Evolutionary conservation across 2,329 filamentous ascomycete species (phyloP), one percentile per base, ranked within the genome.

Genomic region (Simplicillium aogashimaense): DNA sequence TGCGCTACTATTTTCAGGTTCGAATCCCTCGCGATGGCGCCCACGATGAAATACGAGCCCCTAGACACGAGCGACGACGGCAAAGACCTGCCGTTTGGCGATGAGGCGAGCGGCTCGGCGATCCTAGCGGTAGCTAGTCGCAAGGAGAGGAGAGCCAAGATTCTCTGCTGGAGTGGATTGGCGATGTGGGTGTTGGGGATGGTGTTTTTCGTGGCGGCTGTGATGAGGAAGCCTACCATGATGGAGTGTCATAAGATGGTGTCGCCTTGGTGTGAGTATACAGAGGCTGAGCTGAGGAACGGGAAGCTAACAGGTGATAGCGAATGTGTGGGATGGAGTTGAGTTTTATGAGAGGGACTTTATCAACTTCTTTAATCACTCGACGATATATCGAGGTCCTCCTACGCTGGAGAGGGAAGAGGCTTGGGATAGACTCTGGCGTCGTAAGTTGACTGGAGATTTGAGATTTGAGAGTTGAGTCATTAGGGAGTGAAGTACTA

Each of bases 141-240:
- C 20, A 25, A 25, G 20, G 20, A 25, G 20, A 25, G 20, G 20
- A 25, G 20, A 9, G 20, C 20, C 20, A 25, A 25, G 20, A 25
- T 25, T 5, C 20, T 25, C 20, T 25, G 20, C 20, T 25, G 20
- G 20, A 25, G 20, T 9, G 20, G 20, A 25, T 25, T 25, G 9
- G 20, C 6, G 20, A 25, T 25, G 20, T 25, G 20, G 20, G 20
- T 25, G 20, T 25, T 25, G 20, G 20, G 20, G 20, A 6, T 37
- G 35, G 11, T 10, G 16, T n/a, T 37, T 10, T 37, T 25, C 14
- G 16, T 13, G 9, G 20, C 35, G 35, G n/a, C 12, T 67, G n/a
- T 67, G 55, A 17, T n/a, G 35, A 17, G 50, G 20, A 25, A 9
- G 20, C 55, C 56, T 3, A 61, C 57, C 57, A 60, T 63, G 29